Evolutionary conservation across 2,329 filamentous ascomycete species (phyloP), one percentile per base, ranked within the genome.

Genomic region (Thelonectria rubi): DNA sequence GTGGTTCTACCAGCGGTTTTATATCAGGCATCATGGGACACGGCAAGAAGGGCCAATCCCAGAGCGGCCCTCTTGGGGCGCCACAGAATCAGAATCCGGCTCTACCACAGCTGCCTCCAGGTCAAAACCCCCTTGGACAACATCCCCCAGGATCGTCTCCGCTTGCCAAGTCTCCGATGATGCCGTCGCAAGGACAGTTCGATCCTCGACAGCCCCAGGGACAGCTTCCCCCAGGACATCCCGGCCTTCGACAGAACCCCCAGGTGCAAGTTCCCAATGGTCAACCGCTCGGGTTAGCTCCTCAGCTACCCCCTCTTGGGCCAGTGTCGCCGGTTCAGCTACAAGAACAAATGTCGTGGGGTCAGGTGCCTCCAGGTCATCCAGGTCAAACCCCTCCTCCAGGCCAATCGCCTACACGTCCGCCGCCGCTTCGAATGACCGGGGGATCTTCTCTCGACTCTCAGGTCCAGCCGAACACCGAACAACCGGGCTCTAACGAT

Each of bases 21-120:
- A 63, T 77, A 17, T 73, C 72, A 3, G 71, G 70, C 2, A 60
- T 76, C 10, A 42, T 76, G 17, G 73, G 74, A 2, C 72, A 69
- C 11, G 64, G 67, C 8, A 73, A 64, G 40, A 60, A 63, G 24
- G 68, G 68, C 18, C 21, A 57, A 3, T 60, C 60, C 15, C 63
- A 65, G 17, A 49, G 20, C 15, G 50, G 40, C 10, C 15, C 30
- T 2, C 43, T 39, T 21, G 26, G 52, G 12, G 45, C 52, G 4
- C 34, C 60, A 18, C 58, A 67, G 12, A 58, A 40, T 17, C 67
- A 70, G 32, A 24, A n/a, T 42, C 67, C 64, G 40, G 20, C 18
- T 17, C 34, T 47, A 7, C 32, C 30, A n/a, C 66, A 65, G 40
- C 55, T 66, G 11, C 55, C 60, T 24, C 58, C 54, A 47, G 62